Percentiles rank a stretch among this genome's conserved stretches.
These are phyloP conservation scores for Prosopis cineraria DNA, from an alignment of 306 rosid species.

Conservation along the genomic window DNA sequence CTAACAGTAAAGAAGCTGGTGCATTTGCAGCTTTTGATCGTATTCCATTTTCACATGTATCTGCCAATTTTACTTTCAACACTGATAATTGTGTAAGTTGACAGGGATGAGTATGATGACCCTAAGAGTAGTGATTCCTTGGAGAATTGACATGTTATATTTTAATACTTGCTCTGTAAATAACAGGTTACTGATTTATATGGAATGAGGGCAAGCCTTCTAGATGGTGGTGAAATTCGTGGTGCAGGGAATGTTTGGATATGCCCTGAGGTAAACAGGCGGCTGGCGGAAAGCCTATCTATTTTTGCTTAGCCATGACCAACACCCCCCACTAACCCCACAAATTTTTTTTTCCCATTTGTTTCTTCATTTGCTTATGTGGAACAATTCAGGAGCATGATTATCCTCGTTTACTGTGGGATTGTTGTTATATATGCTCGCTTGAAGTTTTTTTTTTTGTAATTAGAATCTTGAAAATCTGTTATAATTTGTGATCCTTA, in stretches of 20 bases:
- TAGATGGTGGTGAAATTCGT: constrained; percentile 97
- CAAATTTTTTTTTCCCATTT: neutral
- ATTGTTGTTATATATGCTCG: constrained; percentile 7
- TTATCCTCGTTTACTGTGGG: constrained; percentile 19
- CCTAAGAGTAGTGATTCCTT: constrained; percentile 8
- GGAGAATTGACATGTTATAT: constrained; percentile 15
- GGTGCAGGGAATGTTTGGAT: constrained; percentile 99
- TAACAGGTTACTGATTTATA: constrained; percentile 87
- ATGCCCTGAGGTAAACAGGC: constrained; percentile 79
- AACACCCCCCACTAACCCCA: too few relatives aligned
- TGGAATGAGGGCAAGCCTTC: constrained; percentile 92
- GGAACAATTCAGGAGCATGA: constrained; percentile 16
- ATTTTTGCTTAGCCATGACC: constrained; percentile 5
- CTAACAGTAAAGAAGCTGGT: constrained; percentile 83
- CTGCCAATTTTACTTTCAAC: constrained; percentile 94
- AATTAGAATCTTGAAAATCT: neutral
- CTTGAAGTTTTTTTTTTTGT: neutral
- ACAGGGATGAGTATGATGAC: constrained; percentile 2
- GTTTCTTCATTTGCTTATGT: neutral
- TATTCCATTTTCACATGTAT: constrained; percentile 81
- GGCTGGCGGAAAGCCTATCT: constrained; percentile 18
- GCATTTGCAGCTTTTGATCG: constrained; percentile 92
- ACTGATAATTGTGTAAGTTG: constrained; percentile 85
- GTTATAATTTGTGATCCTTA: constrained; percentile 18
- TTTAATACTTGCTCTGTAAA: constrained; percentile 33